Evolutionary conservation across 768 basidiomycete genomes (phyloP).

Genomic region (Termitomyces sp.): DNA sequence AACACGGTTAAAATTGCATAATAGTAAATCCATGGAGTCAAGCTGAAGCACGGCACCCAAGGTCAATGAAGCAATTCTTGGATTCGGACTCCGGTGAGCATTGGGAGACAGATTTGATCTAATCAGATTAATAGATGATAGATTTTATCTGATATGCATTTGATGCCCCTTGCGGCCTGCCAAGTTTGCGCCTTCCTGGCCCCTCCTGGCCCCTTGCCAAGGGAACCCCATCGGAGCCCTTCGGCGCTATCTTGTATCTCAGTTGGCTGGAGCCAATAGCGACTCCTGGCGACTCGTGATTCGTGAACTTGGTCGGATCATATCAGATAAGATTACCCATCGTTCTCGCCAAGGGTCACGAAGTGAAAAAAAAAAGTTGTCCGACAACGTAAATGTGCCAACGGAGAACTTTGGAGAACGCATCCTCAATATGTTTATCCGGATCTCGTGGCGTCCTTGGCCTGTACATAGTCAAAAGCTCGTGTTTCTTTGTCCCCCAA

Average conservation of each 20-base stretch:
- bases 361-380: background rate
- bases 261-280: slow-evolving; percentile 24
- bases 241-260: background rate
- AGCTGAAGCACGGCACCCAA: background rate
- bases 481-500: background rate
- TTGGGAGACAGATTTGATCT: slow-evolving; percentile 12
- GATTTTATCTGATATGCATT: slow-evolving; percentile 24
- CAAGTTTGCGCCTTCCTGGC: too few species aligned
- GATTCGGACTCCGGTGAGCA: too few species aligned
- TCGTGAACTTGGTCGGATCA: slow-evolving; percentile 16
- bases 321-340: slow-evolving; percentile 33
- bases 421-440: background rate
- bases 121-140: slow-evolving; percentile 21
- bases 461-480: background rate
- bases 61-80: background rate
- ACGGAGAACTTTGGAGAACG: background rate
- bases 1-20: slow-evolving; percentile 4
- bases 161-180: slow-evolving; percentile 15
- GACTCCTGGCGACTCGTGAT: too few species aligned
- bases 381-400: background rate
- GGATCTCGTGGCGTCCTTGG: background rate
- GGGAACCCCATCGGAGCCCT: background rate
- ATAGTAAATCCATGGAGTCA: slow-evolving; percentile 2
- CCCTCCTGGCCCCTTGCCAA: slow-evolving; percentile 17
- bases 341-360: slow-evolving; percentile 12